Conservation (phyloP, 2,329 filamentous ascomycete species). For the Fusarium sp. region DNA sequence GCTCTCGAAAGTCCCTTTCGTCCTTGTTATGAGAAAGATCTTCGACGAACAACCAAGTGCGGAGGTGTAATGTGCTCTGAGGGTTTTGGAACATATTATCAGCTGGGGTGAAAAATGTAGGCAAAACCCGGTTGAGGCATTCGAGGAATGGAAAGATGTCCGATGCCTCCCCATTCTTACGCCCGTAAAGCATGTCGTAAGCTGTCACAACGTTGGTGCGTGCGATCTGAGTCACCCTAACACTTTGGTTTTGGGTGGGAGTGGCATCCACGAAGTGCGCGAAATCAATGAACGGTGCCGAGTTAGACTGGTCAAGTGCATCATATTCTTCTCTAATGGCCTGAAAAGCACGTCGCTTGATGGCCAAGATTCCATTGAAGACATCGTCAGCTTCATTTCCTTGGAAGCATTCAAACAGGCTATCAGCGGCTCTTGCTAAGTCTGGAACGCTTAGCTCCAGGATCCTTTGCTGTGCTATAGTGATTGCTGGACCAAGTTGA, state of each 20-base stretch:
- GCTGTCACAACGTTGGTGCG: slow-evolving; percentile 50
- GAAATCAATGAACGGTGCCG: slow-evolving; percentile 45
- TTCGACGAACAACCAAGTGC: slow-evolving; percentile 49
- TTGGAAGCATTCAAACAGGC: slow-evolving; percentile 41
- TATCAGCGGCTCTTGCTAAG: slow-evolving; percentile 40
- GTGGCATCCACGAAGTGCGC: neutral
- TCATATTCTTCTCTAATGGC: slow-evolving; percentile 41
- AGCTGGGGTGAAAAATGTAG: slow-evolving; percentile 41
- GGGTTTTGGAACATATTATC: slow-evolving; percentile 20
- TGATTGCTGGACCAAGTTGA: slow-evolving; percentile 3
- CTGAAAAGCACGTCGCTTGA: slow-evolving; percentile 43
- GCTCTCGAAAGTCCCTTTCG: slow-evolving; percentile 20
- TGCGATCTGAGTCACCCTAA: slow-evolving; percentile 34
- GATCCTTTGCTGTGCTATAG: slow-evolving; percentile 32
- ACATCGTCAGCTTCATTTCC: slow-evolving; percentile 29
- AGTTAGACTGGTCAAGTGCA: slow-evolving; percentile 5
- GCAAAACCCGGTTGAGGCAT: slow-evolving; percentile 45
- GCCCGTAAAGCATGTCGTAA: slow-evolving; percentile 41
- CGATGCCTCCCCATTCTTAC: slow-evolving; percentile 4
- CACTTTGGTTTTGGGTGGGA: neutral
- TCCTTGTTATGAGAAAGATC: slow-evolving; percentile 19
- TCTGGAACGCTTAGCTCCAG: slow-evolving; percentile 41
- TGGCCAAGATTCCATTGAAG: slow-evolving; percentile 33
- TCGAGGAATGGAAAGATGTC: slow-evolving; percentile 44
- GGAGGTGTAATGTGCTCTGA: slow-evolving; percentile 48